Evolutionary conservation across 192 early-diverging fungal species (phyloP), one percentile per base, ranked within the genome.

Genomic region (Rhizophagus clarus): DNA sequence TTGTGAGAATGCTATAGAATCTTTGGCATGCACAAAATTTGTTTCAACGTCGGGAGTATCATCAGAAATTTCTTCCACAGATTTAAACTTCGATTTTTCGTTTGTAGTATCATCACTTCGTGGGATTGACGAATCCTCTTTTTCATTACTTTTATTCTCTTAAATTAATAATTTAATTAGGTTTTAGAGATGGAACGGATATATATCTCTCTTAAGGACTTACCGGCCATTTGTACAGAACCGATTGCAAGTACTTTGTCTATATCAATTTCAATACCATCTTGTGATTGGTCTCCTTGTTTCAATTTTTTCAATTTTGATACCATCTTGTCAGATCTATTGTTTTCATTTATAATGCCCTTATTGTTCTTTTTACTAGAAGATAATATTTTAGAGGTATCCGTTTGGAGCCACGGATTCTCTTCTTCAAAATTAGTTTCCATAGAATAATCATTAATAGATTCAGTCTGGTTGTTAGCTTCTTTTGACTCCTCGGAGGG

Each of bases 341-440:
- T 86, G 77, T 88, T 87, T 79, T 86, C 87, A 81, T 88, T 90
- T 34, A 76, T 77, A 49, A 79, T 83, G 6, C 77, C 83, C 69
- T 88, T 85, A 61, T 92, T 90, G 42, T 82, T 85, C 75, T 89
- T 90, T 73, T 89, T 87, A 12, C 85, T 84, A 73, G 86, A 85
- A 71, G 88, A 86, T 37, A 85, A 83, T 31, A 89, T 84, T 51
- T 82, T 82, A 8, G 84, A 85, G 15, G 85, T 88, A 51, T 89
- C 89, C 2, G 80, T 81, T 42, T 88, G 85, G 1, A 97, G 86
- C 96, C 96, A 97, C 8, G 96, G 96, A 82, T 97, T 97, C 4
- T 83, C 84, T 2, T 85, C 88, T 1, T 80, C 80, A 9, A 81
- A 79, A 74, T 40, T 81, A 82, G 1, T 45, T 71, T 76, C 78